Evolutionary conservation across 208 protist genomes (phyloP).

Genomic region (Acanthamoeba sp.): DNA sequence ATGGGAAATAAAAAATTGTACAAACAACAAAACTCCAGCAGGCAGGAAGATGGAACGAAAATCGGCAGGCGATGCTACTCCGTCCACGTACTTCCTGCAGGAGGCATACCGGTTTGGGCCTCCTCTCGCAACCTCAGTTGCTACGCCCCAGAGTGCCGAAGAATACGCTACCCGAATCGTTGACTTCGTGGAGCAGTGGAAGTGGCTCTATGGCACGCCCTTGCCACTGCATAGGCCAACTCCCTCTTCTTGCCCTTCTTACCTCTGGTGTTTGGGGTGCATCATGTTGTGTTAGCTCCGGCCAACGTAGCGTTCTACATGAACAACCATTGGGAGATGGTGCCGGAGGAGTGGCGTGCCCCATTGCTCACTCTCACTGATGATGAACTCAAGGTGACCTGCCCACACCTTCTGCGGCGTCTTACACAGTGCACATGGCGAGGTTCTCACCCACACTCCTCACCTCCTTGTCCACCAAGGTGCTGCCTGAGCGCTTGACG

Average conservation of each 20-base stretch:
- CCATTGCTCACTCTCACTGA: conserved; percentile 33
- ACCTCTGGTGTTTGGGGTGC: no score
- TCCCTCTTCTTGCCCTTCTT: no score
- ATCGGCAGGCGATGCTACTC: not conserved
- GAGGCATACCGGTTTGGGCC: not conserved
- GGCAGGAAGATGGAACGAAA: not conserved
- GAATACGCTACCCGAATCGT: conserved; percentile 38
- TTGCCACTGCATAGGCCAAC: not conserved
- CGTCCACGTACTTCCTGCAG: conserved; percentile 5
- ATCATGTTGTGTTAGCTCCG: not conserved
- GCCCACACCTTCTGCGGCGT: not conserved
- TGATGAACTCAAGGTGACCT: conserved; percentile 38
- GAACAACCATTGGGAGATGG: conserved; percentile 57
- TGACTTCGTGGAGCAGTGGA: conserved; percentile 26
- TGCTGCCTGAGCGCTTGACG: conserved; percentile 5
- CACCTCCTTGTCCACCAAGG: not conserved
- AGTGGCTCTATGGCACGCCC: conserved; percentile 38
- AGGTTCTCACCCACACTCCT: not conserved
- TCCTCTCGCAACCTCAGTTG: not conserved
- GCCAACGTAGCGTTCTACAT: conserved; percentile 55
- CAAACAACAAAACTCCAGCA: not conserved
- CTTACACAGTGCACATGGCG: not conserved
- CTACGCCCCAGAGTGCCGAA: not conserved
- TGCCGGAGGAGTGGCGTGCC: conserved; percentile 45
- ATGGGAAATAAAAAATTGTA: not conserved